phyloP scores from a whole-genome alignment of 2,329 filamentous ascomycete genomes.

The Metarhizium rileyi region DNA sequence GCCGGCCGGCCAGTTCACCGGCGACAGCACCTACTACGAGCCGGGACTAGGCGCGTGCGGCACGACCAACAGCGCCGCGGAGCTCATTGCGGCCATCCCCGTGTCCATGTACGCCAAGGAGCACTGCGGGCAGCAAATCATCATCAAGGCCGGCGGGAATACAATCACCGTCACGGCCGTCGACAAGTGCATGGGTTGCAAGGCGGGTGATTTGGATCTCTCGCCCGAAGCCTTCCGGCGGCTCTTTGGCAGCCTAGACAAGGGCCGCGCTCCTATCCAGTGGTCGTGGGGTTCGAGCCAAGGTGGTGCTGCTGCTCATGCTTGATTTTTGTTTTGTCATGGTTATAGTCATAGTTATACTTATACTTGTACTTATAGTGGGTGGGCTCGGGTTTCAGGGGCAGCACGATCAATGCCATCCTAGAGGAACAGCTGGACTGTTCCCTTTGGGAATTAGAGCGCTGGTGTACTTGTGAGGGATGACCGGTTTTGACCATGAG shows the following conservation, averaged over 20 bases:
- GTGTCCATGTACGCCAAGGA: constrained; percentile 53
- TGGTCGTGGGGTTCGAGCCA: not conserved
- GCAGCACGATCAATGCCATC: too few relatives aligned
- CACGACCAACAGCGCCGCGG: constrained; percentile 37
- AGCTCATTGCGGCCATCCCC: constrained; percentile 57
- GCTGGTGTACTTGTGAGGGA: not conserved
- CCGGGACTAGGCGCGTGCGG: constrained; percentile 63
- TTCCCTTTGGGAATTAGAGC: not conserved
- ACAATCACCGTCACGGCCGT: constrained; percentile 47
- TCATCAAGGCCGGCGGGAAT: constrained; percentile 37
- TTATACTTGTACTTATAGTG: too few relatives aligned
- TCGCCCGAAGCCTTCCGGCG: constrained; percentile 35
- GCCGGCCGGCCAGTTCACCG: too few relatives aligned
- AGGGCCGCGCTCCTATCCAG: constrained; percentile 10
- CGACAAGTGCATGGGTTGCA: constrained; percentile 51
- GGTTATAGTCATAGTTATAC: too few relatives aligned
- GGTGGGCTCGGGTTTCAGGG: too few relatives aligned
- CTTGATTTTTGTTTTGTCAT: too few relatives aligned
- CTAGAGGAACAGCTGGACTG: not conserved
- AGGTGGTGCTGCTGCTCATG: not conserved
- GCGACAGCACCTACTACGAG: constrained; percentile 44
- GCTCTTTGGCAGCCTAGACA: constrained; percentile 24
- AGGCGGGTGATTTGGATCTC: constrained; percentile 36
- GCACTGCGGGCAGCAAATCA: constrained; percentile 54
- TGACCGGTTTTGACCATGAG: not conserved